Evolutionary conservation across 495 filamentous ascomycete genomes (phyloP), one percentile per base, ranked within the genome.

Genomic region (Annulohypoxylon maeteangense): DNA sequence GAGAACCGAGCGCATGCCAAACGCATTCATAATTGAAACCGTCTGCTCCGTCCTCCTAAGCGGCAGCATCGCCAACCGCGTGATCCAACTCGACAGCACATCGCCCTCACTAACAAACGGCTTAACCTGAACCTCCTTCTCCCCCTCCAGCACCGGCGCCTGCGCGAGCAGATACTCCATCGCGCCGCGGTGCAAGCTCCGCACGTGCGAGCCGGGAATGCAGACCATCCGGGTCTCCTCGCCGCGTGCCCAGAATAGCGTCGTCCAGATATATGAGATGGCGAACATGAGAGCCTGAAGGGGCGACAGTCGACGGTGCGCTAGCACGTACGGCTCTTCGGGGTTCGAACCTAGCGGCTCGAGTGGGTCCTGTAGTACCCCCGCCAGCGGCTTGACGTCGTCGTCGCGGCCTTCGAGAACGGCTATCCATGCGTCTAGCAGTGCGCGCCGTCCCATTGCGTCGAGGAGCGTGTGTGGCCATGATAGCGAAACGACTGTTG

Each of bases 391-490:
- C 20, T 77, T 76, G 11, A 85, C 75, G 53, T 81, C 75, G 14
- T 72, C 72, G n/a, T 79, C 80, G 6, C 74, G 57, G 14, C 79
- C 81, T 20, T 79, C 76, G 5, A 85, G 75, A 8, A 81, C 76
- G 2, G 75, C 67, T 32, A 58, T 66, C 82, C 83, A 85, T 3
- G 72, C 76, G 4, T 74, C 54, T 6, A 85, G 65, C 29, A 83
- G 67, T n/a, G 70, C 74, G n/a, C 38, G 50, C 12, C 61, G 75
- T 11, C 81, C 83, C 72, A 84, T 78, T 2, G 75, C 84, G 59
- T 88, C 86, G 66, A 81, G 82, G 10, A 85, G 57, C 1, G 80
- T 76, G 68, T 88, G 86, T n/a, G 81, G 80, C 76, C 78, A 86
- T 10, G 71, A 70, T 20, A 87, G 62, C 11, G 78, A 76, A 27